These are phyloP conservation scores for Closterium sp. DNA, from an alignment of 139 green algal species.

Conservation along the genomic window DNA sequence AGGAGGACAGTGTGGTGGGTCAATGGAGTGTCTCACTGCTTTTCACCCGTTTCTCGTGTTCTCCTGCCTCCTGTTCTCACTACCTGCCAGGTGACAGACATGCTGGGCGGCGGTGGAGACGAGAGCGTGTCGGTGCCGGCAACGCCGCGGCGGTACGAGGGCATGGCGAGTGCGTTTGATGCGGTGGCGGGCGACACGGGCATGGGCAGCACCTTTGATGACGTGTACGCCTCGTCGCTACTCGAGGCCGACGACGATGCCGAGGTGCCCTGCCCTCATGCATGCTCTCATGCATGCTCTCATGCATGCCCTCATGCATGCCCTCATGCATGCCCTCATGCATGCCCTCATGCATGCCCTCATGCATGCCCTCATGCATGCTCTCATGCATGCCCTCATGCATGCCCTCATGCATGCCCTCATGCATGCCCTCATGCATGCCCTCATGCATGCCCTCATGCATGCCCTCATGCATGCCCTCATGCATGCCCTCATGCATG, in stretches of 20 bases:
- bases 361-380: background rate
- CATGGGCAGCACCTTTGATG: conserved; percentile 1
- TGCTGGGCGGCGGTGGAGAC: background rate
- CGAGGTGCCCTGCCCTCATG: background rate
- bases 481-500: background rate
- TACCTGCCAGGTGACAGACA: background rate
- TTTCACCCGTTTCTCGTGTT: too few relatives aligned
- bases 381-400: background rate
- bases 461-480: background rate
- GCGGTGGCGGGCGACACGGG: background rate
- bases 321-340: background rate
- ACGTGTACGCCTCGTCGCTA: conserved; percentile 13
- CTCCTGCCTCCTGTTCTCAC: background rate
- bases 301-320: background rate
- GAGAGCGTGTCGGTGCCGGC: background rate
- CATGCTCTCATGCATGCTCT: background rate
- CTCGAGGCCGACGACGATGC: conserved; percentile 9
- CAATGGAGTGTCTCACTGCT: too few relatives aligned
- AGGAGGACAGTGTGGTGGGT: background rate
- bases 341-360: background rate
- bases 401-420: background rate
- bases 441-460: background rate
- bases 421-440: background rate
- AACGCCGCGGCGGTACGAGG: background rate
- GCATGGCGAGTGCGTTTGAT: background rate